Evolutionary conservation across 768 basidiomycete species (phyloP).

Genomic region (Russula compacta): DNA sequence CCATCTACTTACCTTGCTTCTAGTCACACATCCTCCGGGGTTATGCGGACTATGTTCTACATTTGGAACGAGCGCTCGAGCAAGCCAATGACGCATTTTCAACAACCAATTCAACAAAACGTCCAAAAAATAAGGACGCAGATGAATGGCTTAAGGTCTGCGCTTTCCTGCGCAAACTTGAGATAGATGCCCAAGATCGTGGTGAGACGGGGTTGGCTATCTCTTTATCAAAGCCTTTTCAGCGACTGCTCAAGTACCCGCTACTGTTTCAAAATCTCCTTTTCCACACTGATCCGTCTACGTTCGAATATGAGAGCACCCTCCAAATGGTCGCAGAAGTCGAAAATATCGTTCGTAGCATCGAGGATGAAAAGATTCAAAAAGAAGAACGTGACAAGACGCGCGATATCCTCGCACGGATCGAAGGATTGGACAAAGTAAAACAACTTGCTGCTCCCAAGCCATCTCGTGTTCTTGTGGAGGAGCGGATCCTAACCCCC

Average conservation of each 20-base stretch:
- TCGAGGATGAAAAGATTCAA: slow-evolving; percentile 96
- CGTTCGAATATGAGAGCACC: slow-evolving; percentile 95
- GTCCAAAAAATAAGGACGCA: slow-evolving; percentile 74
- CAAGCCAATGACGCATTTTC: slow-evolving; percentile 77
- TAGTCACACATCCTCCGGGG: slow-evolving; percentile 91
- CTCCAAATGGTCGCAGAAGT: slow-evolving; percentile 96
- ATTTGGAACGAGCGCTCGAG: slow-evolving; percentile 82
- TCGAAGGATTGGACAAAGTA: slow-evolving; percentile 92
- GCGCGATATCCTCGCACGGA: slow-evolving; percentile 89
- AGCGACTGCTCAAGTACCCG: slow-evolving; percentile 93
- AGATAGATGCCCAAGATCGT: slow-evolving; percentile 70
- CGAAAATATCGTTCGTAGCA: slow-evolving; percentile 89
- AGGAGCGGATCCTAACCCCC: slow-evolving; percentile 54
- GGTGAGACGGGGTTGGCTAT: slow-evolving; percentile 95
- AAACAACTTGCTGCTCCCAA: slow-evolving; percentile 89
- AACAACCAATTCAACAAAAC: slow-evolving; percentile 51
- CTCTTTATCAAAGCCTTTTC: slow-evolving; percentile 94
- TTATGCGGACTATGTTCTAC: slow-evolving; percentile 91
- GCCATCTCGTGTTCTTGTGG: slow-evolving; percentile 76
- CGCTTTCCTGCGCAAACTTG: slow-evolving; percentile 64
- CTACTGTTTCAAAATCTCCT: slow-evolving; percentile 95
- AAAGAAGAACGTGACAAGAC: slow-evolving; percentile 95
- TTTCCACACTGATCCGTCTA: slow-evolving; percentile 94
- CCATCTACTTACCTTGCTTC: slow-evolving; percentile 18
- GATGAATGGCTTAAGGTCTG: slow-evolving; percentile 74